A percentile compares a stretch with the other conserved stretches of the same genome.
Evolutionary conservation across 371 early-diverging fungal species (phyloP).

Genomic region (Mortierella sp.): DNA sequence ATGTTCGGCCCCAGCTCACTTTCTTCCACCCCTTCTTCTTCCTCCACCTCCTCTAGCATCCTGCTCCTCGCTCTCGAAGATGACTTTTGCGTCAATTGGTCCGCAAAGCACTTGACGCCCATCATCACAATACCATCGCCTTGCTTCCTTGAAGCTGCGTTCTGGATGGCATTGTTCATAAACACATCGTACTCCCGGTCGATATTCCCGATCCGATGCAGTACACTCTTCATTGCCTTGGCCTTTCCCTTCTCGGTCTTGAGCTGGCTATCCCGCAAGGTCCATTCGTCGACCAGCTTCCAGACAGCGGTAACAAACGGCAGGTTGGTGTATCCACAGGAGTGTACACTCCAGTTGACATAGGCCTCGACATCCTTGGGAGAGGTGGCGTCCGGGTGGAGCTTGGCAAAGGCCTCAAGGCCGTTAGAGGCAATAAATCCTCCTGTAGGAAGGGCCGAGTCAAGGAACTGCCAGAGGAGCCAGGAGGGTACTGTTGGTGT

Average conservation of each 20-base stretch:
- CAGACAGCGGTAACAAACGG: conserved; percentile 79
- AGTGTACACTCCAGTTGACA: conserved; percentile 62
- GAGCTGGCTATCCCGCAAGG: conserved; percentile 40
- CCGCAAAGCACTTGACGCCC: conserved; percentile 57
- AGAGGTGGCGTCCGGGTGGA: conserved; percentile 39
- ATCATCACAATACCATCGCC: conserved; percentile 57
- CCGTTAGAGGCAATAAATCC: conserved; percentile 90
- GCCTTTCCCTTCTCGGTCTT: conserved; percentile 41
- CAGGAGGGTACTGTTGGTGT: conserved; percentile 60
- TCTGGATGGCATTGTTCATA: conserved; percentile 57
- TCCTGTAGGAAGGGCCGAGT: conserved; percentile 93
- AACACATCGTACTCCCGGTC: conserved; percentile 56
- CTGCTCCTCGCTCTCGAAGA: neutral
- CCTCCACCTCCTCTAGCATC: conserved; percentile 16
- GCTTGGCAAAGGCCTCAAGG: conserved; percentile 72
- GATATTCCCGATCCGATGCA: conserved; percentile 41
- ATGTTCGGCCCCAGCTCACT: conserved; percentile 43
- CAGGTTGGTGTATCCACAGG: conserved; percentile 76
- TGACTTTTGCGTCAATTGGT: conserved; percentile 25
- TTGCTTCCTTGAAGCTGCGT: conserved; percentile 53
- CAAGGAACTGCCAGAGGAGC: conserved; percentile 87
- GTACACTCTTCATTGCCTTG: conserved; percentile 38
- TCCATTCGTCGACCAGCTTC: conserved; percentile 57
- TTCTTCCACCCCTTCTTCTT: conserved; percentile 10
- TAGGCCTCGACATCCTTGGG: conserved; percentile 41